A percentile compares a stretch with the other conserved stretches of the same genome.
Evolutionary conservation across 306 rosid genomes (phyloP).

Genomic region (Abrus pulchellus): DNA sequence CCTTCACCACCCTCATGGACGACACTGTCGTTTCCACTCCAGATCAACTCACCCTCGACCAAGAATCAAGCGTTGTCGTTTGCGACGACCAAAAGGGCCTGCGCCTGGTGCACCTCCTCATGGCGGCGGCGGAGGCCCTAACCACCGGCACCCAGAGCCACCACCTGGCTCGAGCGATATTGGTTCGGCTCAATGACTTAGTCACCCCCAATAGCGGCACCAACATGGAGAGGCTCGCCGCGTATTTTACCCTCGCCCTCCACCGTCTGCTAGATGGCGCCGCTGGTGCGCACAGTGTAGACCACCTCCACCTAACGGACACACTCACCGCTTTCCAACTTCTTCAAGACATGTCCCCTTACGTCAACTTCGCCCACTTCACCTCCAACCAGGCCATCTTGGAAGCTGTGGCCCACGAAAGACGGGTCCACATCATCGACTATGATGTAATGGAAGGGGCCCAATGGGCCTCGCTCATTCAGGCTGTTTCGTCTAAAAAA

Average conservation of each 20-base stretch:
- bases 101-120: conserved; percentile 78
- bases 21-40: background rate
- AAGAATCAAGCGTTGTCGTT: background rate
- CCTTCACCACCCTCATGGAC: conserved; percentile 57
- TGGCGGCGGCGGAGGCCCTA: conserved; percentile 93
- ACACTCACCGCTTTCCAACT: conserved; percentile 77
- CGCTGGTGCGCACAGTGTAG: background rate
- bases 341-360: conserved; percentile 92
- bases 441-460: conserved; percentile 85
- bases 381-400: conserved; percentile 90
- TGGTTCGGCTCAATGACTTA: conserved; percentile 95
- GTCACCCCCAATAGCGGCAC: conserved; percentile 73
- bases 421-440: conserved; percentile 79
- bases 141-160: conserved; percentile 57
- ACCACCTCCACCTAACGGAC: conserved; percentile 46
- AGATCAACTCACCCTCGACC: background rate
- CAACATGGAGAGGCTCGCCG: conserved; percentile 84
- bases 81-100: conserved; percentile 62
- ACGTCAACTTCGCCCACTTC: conserved; percentile 85
- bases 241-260: conserved; percentile 76
- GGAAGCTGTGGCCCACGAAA: conserved; percentile 67
- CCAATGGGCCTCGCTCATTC: conserved; percentile 92
- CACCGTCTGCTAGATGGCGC: conserved; percentile 63
- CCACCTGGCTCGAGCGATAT: conserved; percentile 94
- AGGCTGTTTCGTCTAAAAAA: conserved; percentile 62